Conservation (phyloP, 2,329 filamentous ascomycete species). For the Cercospora sp. region DNA sequence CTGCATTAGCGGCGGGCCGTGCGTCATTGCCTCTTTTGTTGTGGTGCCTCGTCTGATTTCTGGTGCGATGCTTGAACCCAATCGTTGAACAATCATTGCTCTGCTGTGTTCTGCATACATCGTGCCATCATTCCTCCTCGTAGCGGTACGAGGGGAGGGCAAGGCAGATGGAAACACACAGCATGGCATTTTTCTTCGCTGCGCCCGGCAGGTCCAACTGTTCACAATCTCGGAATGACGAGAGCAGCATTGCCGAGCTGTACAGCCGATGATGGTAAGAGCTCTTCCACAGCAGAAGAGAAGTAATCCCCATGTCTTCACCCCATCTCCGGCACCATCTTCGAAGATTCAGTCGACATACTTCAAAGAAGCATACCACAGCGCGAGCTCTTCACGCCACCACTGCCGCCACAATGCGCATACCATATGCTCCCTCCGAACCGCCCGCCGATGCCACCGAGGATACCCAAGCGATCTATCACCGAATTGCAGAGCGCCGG, state of each 20-base stretch:
- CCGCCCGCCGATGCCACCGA: slow-evolving; percentile 54
- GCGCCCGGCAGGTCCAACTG: neutral
- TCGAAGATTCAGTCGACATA: neutral
- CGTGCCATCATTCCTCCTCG: neutral
- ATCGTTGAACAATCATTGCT: neutral
- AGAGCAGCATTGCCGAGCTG: slow-evolving; percentile 17
- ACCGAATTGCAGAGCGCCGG: slow-evolving; percentile 65
- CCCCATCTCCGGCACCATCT: neutral
- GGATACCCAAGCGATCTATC: slow-evolving; percentile 53
- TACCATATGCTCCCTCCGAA: slow-evolving; percentile 63
- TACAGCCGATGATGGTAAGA: slow-evolving; percentile 21
- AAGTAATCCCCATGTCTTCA: neutral
- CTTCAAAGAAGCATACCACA: neutral
- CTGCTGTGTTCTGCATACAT: neutral
- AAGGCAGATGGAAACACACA: neutral
- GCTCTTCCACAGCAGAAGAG: slow-evolving; percentile 15
- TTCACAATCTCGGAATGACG: neutral
- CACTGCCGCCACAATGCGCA: slow-evolving; percentile 55
- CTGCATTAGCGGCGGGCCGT: slow-evolving; percentile 12
- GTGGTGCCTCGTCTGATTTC: neutral
- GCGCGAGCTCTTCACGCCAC: neutral
- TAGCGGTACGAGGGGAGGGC: neutral
- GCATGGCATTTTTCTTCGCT: neutral
- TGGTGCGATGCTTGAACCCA: neutral
- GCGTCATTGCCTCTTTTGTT: neutral